A percentile compares a stretch with the other conserved stretches of the same genome.
Evolutionary conservation across 768 basidiomycete species (phyloP).

Genomic region (Tricholomella constricta): DNA sequence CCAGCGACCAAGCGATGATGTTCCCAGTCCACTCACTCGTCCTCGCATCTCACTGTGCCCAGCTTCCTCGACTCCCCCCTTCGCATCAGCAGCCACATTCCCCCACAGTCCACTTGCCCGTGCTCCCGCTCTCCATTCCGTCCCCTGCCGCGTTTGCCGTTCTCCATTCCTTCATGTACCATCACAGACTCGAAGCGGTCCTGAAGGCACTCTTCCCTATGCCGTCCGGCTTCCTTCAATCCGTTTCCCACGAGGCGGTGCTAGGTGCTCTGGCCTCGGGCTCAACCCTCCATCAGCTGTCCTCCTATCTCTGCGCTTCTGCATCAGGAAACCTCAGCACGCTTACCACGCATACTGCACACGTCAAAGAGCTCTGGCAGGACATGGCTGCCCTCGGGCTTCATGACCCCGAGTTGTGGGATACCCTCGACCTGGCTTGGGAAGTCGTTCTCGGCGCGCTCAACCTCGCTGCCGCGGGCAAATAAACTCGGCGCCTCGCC

Average conservation of each 20-base stretch:
- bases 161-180: slow-evolving; percentile 72
- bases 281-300: slow-evolving; percentile 55
- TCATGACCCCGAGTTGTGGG: slow-evolving; percentile 74
- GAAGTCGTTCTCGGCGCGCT: slow-evolving; percentile 66
- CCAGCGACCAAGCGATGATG: slow-evolving; percentile 47
- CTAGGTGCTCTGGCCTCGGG: slow-evolving; percentile 48
- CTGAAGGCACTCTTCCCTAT: slow-evolving; percentile 65
- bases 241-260: slow-evolving; percentile 45
- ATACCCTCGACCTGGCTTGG: slow-evolving; percentile 78
- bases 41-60: slow-evolving; percentile 60
- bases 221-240: slow-evolving; percentile 45
- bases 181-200: slow-evolving; percentile 59
- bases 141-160: slow-evolving; percentile 68
- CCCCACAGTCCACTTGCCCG: slow-evolving; percentile 52
- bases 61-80: slow-evolving; percentile 52
- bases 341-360: slow-evolving; percentile 59
- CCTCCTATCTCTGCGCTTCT: slow-evolving; percentile 50
- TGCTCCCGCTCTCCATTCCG: slow-evolving; percentile 74
- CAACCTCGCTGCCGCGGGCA: slow-evolving; percentile 44
- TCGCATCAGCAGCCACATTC: slow-evolving; percentile 30
- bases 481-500: slow-evolving; percentile 21
- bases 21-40: slow-evolving; percentile 66
- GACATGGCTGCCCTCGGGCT: slow-evolving; percentile 76
- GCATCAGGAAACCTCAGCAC: slow-evolving; percentile 44
- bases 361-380: slow-evolving; percentile 79